Base-by-base conservation (phyloP, 129 eudicot genomes). In the Chrysanthemum lavandulifolium region DNA sequence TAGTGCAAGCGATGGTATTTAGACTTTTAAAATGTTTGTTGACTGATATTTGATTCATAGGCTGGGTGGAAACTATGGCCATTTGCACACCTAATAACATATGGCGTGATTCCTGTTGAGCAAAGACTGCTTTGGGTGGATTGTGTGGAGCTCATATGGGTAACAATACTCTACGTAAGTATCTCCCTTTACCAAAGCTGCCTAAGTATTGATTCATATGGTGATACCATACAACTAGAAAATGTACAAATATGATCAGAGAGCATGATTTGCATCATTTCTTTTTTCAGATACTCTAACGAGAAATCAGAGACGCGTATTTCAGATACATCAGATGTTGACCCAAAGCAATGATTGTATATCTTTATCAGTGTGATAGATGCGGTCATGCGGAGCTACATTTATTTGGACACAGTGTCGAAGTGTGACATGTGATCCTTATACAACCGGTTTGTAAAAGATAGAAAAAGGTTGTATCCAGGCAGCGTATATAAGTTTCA, bases 41-140 rank as follows among this genome's bases (percentile, higher is more conserved):
- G 9, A 7, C 49, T 23, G 43, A 57, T 59, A 45, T n/a, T 27
- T 25, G 47, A 40, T 59, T 14, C 65, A 40, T 81, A 94, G 99
- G 99, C 99, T 2, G 99, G 99, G 21, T 95, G 99, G 99, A 95
- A 95, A 80, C 88, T 95, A 48, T 95, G 99, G 99, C 99, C 97
- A 54, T 95, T 95, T 74, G 97, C 99, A 10, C 99, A 95, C 67
- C 71, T 95, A 16, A 80, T 95, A 66, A 95, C 99, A 9, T 91
- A 95, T 54, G 97, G 97, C n/a, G 78, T 95, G 59, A 67, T 95
- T 75, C 99, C 99, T 59, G 82, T 95, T 23, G 96, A 95, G 61
- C 97, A 95, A 86, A 90, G 99, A 84, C 91, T 95, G 76, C 95
- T 95, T 47, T 95, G 97, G 96, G 99, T 95, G 21, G 99, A 95